Percentiles rank a stretch among this genome's conserved stretches.
These are phyloP conservation scores for Cystobasidium sp. DNA, from an alignment of 1,284 basidiomycete genomes.

Conservation along the genomic window DNA sequence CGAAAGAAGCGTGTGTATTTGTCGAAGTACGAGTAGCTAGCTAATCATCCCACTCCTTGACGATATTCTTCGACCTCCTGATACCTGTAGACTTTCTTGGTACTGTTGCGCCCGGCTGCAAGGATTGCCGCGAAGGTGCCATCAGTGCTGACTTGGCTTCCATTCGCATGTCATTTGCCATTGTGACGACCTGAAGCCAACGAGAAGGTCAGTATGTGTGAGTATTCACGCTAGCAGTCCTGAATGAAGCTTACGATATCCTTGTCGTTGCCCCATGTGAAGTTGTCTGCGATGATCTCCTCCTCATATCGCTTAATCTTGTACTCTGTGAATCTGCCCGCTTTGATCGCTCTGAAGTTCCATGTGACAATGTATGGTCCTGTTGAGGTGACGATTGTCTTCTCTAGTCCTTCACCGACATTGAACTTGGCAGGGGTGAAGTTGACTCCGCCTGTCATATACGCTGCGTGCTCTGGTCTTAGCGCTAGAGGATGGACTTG, in stretches of 20 bases:
- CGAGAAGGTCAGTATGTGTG: background rate
- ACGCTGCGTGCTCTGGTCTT: slow-evolving; percentile 88
- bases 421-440: slow-evolving; percentile 98
- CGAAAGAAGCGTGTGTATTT: background rate
- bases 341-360: slow-evolving; percentile 93
- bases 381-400: slow-evolving; percentile 93
- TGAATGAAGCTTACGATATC: slow-evolving; percentile 71
- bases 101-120: slow-evolving; percentile 54
- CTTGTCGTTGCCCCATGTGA: slow-evolving; percentile 92
- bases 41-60: slow-evolving; percentile 42
- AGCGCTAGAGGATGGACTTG: slow-evolving; percentile 87
- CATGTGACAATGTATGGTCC: slow-evolving; percentile 67
- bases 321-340: slow-evolving; percentile 85
- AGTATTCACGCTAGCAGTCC: slow-evolving; percentile 3
- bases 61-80: slow-evolving; percentile 37
- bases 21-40: background rate
- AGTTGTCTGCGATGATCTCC: slow-evolving; percentile 91
- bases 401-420: slow-evolving; percentile 83
- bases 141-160: slow-evolving; percentile 90
- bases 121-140: slow-evolving; percentile 80
- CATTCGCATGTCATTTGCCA: slow-evolving; percentile 90
- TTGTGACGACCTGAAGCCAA: slow-evolving; percentile 69
- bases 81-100: slow-evolving; percentile 46
- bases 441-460: slow-evolving; percentile 73
- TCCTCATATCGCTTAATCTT: slow-evolving; percentile 87